Conservation (phyloP, 495 filamentous ascomycete species). For the Penicilliopsis zonata region DNA sequence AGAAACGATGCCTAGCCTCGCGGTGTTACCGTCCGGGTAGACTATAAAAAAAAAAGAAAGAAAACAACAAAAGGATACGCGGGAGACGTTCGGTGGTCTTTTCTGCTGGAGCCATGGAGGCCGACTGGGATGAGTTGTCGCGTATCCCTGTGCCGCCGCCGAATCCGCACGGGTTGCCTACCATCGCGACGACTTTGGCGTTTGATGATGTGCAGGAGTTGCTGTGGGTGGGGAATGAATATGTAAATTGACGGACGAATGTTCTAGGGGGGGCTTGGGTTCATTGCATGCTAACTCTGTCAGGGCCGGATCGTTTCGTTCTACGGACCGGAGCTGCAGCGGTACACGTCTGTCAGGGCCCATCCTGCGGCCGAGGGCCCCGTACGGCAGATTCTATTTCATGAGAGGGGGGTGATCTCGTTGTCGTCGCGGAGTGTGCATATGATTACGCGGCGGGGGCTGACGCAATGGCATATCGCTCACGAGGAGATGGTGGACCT, state of each 20-base stretch:
- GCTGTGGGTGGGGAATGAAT: slow-evolving; percentile 83
- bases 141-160: slow-evolving; percentile 59
- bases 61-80: too few relatives aligned
- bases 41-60: slow-evolving; percentile 4
- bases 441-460: slow-evolving; percentile 67
- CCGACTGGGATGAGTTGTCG: slow-evolving; percentile 50
- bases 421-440: slow-evolving; percentile 68
- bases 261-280: too few relatives aligned
- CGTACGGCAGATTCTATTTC: slow-evolving; percentile 71
- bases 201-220: slow-evolving; percentile 86
- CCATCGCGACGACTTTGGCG: slow-evolving; percentile 59
- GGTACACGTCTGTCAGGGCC: slow-evolving; percentile 65
- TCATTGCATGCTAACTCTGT: neutral
- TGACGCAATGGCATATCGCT: slow-evolving; percentile 75
- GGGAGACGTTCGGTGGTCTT: too few relatives aligned
- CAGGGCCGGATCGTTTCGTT: slow-evolving; percentile 81
- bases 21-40: slow-evolving; percentile 19
- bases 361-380: slow-evolving; percentile 55
- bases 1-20: slow-evolving; percentile 25
- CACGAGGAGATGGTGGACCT: slow-evolving; percentile 70
- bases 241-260: slow-evolving; percentile 38
- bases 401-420: slow-evolving; percentile 77
- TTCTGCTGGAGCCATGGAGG: slow-evolving; percentile 30
- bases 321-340: slow-evolving; percentile 66
- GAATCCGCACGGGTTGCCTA: slow-evolving; percentile 45